Evolutionary conservation across 2,329 filamentous ascomycete species (phyloP), one percentile per base, ranked within the genome.

Genomic region (Pestalotiopsis sp.): DNA sequence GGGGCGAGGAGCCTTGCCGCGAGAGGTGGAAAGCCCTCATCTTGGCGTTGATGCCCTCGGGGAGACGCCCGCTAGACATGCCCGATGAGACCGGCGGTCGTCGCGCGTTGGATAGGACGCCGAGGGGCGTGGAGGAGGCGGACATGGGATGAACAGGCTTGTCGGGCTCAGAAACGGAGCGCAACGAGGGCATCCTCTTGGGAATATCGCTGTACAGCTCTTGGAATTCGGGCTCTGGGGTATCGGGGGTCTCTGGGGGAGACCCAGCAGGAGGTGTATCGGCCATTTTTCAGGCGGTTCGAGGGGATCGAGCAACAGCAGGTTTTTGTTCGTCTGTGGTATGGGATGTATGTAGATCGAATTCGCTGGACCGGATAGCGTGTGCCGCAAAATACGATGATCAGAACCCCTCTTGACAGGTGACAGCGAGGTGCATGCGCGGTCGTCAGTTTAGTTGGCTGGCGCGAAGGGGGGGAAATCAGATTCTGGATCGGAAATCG

Each of bases 111-210:
- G 91, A 94, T 75, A 97, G 83, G 68, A 93, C 88, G 56, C 94
- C 94, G 3, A 95, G 84, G 56, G 93, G 91, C 36, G 92, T 96
- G n/a, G 94, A 97, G n/a, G 90, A 94, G 6, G 92, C 83, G 68
- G 89, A 93, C 89, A 97, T 94, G 68, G 71, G 72, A 39, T 82
- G 79, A 27, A 80, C 80, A 38, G 82, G 77, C 67, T 82, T 83
- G 72, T 84, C 82, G 23, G 90, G 82, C 64, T 91, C 88, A 66
- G 90, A 89, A 23, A 87, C 80, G 61, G 88, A 87, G 73, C 90
- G 87, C 57, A 90, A 79, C 4, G 88, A 88, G 23, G 89, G 85
- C 68, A 90, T 76, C 78, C 89, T 81, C 78, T 87, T 83, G 67
- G 84, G 82, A 17, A 25, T n/a, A 59, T 66, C 64, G 64, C 64